Base-by-base conservation (phyloP, 805 yeast species). In the Jamesozyma hellenica region DNA sequence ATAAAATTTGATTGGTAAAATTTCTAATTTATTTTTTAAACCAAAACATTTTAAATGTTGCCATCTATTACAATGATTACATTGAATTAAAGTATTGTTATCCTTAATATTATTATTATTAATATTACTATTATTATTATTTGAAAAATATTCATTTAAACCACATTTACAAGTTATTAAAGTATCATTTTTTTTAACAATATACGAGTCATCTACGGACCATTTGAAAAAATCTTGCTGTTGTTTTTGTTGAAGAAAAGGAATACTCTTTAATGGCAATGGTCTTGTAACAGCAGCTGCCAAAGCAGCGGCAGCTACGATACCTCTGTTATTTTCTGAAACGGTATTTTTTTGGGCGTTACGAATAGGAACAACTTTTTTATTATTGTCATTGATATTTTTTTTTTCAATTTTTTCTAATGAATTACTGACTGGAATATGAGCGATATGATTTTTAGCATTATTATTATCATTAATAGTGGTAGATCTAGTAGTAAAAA, bases 31-130 rank as follows among this genome's bases (percentile, higher is more conserved):
- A 34, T 78, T 74, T 34, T 68, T 68, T 42, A 82, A 82, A 5
- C 80, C 81, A 74, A 87, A 84, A 60, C 97, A 88, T 14, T 75
- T 68, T 25, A 90, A 84, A 63, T 88, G 97, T 57, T 88, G 96
- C 96, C 96, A 88, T 45, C 95, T 74, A 59, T 74, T 79, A 58
- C 97, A 88, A 28, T 75, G 70, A 57, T 86, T 95, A 64, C 98
- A 92, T 63, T 92, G 97, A 44, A 92, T 82, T 23, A 94, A 85
- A 50, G 87, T 88, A 60, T 84, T 95, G n/a, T 36, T 35, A n/a
- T n/a, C n/a, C n/a, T n/a, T n/a, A n/a, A n/a, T n/a, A n/a, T n/a
- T n/a, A n/a, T n/a, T n/a, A n/a, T 21, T 8, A 21, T 21, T 21
- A 4, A 26, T 17, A 13, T 4, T 9, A 14, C 11, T 16, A 21